These are phyloP conservation scores for Colletotrichum camelliae DNA, from an alignment of 2,329 filamentous ascomycete species.

Conservation along the genomic window DNA sequence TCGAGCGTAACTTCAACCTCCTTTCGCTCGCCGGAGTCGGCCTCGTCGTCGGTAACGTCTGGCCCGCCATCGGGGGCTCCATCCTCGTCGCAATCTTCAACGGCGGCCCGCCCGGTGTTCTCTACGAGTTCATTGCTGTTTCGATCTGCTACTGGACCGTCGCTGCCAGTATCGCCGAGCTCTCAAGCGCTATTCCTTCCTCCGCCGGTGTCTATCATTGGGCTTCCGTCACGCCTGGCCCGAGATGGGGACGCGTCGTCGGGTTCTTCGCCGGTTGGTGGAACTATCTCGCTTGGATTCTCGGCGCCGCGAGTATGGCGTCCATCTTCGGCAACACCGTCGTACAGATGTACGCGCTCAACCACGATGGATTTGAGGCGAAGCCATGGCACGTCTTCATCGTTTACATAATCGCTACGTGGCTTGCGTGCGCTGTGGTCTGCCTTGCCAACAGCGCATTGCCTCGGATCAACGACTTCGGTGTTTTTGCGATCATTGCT, in stretches of 20 bases:
- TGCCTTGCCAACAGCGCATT: constrained; percentile 61
- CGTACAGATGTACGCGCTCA: constrained; percentile 49
- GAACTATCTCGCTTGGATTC: constrained; percentile 48
- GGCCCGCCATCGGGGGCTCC: constrained; percentile 49
- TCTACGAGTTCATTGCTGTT: constrained; percentile 63
- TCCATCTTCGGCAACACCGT: constrained; percentile 45
- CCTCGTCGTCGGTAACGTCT: constrained; percentile 47
- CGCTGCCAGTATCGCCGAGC: constrained; percentile 63
- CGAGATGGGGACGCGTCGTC: constrained; percentile 52
- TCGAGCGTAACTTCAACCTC: constrained; percentile 43
- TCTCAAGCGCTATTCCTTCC: constrained; percentile 67
- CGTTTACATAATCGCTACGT: constrained; percentile 43
- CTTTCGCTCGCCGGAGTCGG: constrained; percentile 46
- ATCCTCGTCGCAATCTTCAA: constrained; percentile 60
- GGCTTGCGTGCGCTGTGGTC: constrained; percentile 42
- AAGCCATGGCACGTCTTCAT: constrained; percentile 50
- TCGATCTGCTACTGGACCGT: constrained; percentile 62
- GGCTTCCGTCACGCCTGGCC: constrained; percentile 63
- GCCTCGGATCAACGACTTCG: constrained; percentile 58
- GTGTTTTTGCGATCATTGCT: constrained; percentile 54
- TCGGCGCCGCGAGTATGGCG: constrained; percentile 44
- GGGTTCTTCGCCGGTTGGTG: constrained; percentile 52
- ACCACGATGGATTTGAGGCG: constrained; percentile 39
- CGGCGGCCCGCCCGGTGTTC: constrained; percentile 64
- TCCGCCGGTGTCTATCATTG: constrained; percentile 67